Conservation (phyloP, 345 rosid species). For the Eutrema heterophyllum region DNA sequence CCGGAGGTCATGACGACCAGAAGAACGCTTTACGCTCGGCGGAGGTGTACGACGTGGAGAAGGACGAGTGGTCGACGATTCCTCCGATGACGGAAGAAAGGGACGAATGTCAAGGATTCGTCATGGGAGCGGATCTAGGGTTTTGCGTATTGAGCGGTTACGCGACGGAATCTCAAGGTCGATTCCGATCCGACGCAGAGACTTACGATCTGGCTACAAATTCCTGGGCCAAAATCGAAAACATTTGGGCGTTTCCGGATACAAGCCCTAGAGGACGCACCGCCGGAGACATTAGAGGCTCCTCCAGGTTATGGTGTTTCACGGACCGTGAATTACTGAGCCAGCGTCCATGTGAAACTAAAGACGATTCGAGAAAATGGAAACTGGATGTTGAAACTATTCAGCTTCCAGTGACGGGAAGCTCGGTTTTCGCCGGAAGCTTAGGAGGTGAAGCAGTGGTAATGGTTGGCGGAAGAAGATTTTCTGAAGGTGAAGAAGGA, state of each 20-base stretch:
- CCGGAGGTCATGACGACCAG: conserved; percentile 64
- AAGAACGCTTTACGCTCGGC: conserved; percentile 51
- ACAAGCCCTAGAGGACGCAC: conserved; percentile 38
- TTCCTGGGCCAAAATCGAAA: conserved; percentile 35
- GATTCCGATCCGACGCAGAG: conserved; percentile 45
- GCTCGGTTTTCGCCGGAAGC: conserved; percentile 29
- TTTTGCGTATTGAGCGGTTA: conserved; percentile 59
- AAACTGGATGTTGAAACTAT: conserved; percentile 10
- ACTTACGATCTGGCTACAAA: conserved; percentile 32
- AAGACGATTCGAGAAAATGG: conserved; percentile 22
- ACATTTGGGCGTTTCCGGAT: conserved; percentile 36
- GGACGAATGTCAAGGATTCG: conserved; percentile 52
- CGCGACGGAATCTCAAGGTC: conserved; percentile 46
- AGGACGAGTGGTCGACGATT: conserved; percentile 44
- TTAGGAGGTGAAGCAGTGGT: conserved; percentile 24
- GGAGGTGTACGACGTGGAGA: conserved; percentile 44
- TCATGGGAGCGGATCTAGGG: conserved; percentile 31
- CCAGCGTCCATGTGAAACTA: neutral
- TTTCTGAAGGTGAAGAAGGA: neutral
- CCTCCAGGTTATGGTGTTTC: conserved; percentile 30
- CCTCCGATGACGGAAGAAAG: conserved; percentile 47
- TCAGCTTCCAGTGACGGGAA: conserved; percentile 27
- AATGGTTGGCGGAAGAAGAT: conserved; percentile 10
- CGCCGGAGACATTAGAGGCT: conserved; percentile 5
- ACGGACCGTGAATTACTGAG: conserved; percentile 10